Base-by-base conservation (phyloP, 1,284 basidiomycete genomes). In the Calocybe gambosa region DNA sequence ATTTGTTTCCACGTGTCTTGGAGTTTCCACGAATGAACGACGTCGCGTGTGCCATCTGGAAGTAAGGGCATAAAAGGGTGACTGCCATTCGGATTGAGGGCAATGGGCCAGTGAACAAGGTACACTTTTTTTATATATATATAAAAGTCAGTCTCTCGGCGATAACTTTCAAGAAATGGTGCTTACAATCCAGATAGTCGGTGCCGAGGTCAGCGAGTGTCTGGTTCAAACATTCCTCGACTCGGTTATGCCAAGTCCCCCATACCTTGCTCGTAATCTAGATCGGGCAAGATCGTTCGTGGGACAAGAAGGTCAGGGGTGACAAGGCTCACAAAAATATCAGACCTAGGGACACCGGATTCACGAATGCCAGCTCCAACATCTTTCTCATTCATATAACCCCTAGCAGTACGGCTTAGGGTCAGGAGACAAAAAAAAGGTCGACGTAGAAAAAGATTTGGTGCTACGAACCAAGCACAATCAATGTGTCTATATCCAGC, bases 91-190 rank as follows among this genome's bases (percentile, higher is more conserved):
- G 81, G 78, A 60, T 86, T 85, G 54, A 91, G 62, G 19, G 84
- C 71, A 29, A 92, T 70, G 1, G 90, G 90, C 89, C 90, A 92
- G 66, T 92, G 89, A 39, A 92, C 68, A 39, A 90, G 77, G 60
- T 85, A 84, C 44, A 87, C 83, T n/a, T n/a, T n/a, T n/a, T 84
- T 26, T 49, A 50, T 40, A 50, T 28, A 36, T 25, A 35, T 5
- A 7, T 10, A 50, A 31, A 25, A 6, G 33, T 31, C 48, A 45
- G 46, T 6, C 20, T 34, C 19, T 5, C 25, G 29, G 38, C 20
- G 16, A 16, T 26, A n/a, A n/a, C n/a, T n/a, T n/a, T n/a, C n/a
- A n/a, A n/a, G n/a, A n/a, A n/a, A n/a, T n/a, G n/a, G 16, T 16
- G 67, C 79, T 52, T 56, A 88, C 77, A 63, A 61, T 92, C 89